These are phyloP conservation scores for Arabis hirsuta DNA, from an alignment of 345 rosid species.

Conservation along the genomic window DNA sequence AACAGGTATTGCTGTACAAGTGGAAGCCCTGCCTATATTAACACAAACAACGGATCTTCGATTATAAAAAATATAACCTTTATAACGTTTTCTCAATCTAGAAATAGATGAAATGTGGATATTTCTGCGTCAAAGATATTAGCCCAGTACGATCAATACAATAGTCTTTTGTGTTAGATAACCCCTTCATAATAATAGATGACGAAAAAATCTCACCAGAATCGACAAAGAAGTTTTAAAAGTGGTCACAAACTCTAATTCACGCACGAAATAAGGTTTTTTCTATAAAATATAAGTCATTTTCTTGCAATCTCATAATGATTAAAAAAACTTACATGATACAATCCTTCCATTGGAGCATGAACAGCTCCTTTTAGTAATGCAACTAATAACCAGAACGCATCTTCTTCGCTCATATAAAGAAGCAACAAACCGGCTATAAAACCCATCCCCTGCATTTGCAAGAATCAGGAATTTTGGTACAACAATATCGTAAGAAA, in stretches of 20 bases:
- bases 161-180: background rate
- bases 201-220: background rate
- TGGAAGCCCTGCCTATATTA: constrained; percentile 84
- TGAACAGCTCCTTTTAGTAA: constrained; percentile 95
- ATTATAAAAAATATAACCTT: background rate
- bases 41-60: constrained; percentile 13
- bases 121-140: constrained; percentile 1
- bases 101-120: background rate
- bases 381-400: constrained; percentile 97
- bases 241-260: background rate
- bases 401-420: constrained; percentile 99
- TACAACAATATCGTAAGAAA: constrained; percentile 18
- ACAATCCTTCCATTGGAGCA: constrained; percentile 98
- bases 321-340: constrained; percentile 58
- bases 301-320: background rate
- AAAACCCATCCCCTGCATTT: constrained; percentile 94
- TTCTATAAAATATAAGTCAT: background rate
- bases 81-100: background rate
- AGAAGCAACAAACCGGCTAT: constrained; percentile 90
- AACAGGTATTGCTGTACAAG: constrained; percentile 92
- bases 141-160: background rate
- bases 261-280: background rate
- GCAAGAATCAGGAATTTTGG: constrained; percentile 17
- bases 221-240: background rate
- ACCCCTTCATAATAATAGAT: background rate